Conservation (phyloP, 208 protist genomes). For the Sergeia podlipaevii region DNA sequence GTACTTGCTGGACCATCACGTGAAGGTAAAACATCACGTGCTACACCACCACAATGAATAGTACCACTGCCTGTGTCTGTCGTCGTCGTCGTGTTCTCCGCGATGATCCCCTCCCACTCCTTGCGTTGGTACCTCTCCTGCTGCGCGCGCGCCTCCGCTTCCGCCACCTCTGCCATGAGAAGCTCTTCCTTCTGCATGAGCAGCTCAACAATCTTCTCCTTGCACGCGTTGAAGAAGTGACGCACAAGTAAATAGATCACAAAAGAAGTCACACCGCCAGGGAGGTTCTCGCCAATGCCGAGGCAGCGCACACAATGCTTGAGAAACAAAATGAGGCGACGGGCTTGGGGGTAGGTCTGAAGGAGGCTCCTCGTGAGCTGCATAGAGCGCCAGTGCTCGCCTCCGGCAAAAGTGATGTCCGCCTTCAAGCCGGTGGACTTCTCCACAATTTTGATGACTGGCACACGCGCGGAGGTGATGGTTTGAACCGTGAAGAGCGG, state of each 20-base stretch:
- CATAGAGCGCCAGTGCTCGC: constrained; percentile 86
- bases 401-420: constrained; percentile 84
- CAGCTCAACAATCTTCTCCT: constrained; percentile 23
- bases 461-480: constrained; percentile 74
- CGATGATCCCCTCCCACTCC: neutral
- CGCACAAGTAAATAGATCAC: constrained; percentile 80
- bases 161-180: constrained; percentile 4
- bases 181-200: constrained; percentile 24
- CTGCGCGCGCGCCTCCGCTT: neutral
- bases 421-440: constrained; percentile 52
- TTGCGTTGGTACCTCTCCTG: neutral
- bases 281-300: constrained; percentile 59
- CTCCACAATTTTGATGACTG: constrained; percentile 80
- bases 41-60: too few species aligned
- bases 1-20: too few species aligned
- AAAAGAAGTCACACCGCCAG: constrained; percentile 80
- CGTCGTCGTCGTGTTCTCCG: too few species aligned
- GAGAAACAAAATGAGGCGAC: constrained; percentile 71
- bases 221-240: constrained; percentile 80
- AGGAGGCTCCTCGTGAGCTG: constrained; percentile 65
- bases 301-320: constrained; percentile 74
- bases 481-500: constrained; percentile 66
- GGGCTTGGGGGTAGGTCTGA: constrained; percentile 52
- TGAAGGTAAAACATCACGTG: too few species aligned
- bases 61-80: too few species aligned